Evolutionary conservation across 257 asterid genomes (phyloP).

Genomic region (Misopates orontium): DNA sequence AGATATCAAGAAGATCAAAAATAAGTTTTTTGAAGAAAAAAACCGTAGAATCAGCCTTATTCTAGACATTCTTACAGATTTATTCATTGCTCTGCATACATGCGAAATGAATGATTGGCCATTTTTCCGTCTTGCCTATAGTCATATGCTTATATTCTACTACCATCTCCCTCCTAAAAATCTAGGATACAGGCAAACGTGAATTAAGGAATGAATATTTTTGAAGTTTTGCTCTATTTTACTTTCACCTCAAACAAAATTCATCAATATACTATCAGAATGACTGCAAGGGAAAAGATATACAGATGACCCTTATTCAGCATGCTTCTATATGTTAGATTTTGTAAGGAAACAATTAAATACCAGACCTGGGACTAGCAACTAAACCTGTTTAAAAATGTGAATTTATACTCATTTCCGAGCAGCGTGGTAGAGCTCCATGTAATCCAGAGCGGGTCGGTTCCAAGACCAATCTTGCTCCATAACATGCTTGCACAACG

Average conservation of each 20-base stretch:
- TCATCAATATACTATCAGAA: background rate
- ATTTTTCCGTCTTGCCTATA: too few species aligned
- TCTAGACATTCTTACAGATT: background rate
- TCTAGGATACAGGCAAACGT: background rate
- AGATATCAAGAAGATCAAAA: too few species aligned
- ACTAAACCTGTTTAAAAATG: conserved; percentile 51
- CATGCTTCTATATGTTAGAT: conserved; percentile 9
- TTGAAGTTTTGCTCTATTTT: background rate
- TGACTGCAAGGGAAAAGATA: background rate
- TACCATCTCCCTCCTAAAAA: too few species aligned
- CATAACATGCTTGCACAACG: conserved; percentile 83
- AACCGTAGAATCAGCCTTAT: too few species aligned
- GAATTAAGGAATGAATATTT: background rate
- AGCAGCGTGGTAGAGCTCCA: conserved; percentile 96
- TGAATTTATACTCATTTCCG: conserved; percentile 46
- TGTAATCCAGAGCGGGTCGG: conserved; percentile 95
- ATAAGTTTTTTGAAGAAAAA: too few species aligned
- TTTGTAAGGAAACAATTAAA: conserved; percentile 6
- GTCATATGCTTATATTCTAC: background rate
- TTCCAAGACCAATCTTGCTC: conserved; percentile 99
- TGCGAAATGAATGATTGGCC: background rate
- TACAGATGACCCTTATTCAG: background rate
- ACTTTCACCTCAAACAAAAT: background rate
- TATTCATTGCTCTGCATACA: too few species aligned
- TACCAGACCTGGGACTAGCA: conserved; percentile 21